Evolutionary conservation across 2,329 filamentous ascomycete genomes (phyloP).

Genomic region (Annulohypoxylon truncatum): DNA sequence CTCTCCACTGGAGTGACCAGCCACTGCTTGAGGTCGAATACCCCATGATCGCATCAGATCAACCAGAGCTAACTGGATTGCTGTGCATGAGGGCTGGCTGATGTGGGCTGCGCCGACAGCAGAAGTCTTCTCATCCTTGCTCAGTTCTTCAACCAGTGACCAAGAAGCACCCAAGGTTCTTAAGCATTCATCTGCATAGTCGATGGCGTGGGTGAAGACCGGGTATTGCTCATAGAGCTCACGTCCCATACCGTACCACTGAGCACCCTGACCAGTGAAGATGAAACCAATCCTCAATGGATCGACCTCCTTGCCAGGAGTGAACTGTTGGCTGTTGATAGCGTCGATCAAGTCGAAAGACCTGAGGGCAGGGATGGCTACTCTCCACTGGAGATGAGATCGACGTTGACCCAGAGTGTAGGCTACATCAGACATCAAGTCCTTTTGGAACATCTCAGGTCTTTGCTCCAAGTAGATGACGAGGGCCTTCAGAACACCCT

Average conservation of each 20-base stretch:
- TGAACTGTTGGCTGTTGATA: slow-evolving; percentile 55
- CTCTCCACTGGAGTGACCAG: slow-evolving; percentile 57
- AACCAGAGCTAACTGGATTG: slow-evolving; percentile 54
- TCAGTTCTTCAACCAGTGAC: slow-evolving; percentile 54
- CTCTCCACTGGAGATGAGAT: slow-evolving; percentile 57
- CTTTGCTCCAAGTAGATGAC: slow-evolving; percentile 57
- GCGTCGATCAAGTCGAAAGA: slow-evolving; percentile 59
- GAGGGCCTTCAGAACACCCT: slow-evolving; percentile 54
- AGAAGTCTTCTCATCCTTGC: slow-evolving; percentile 51
- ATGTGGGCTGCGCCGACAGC: slow-evolving; percentile 54
- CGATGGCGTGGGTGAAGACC: slow-evolving; percentile 51
- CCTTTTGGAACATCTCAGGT: slow-evolving; percentile 57
- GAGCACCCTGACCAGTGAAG: slow-evolving; percentile 57
- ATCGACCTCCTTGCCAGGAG: slow-evolving; percentile 53
- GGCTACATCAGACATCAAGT: slow-evolving; percentile 59
- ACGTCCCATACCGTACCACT: slow-evolving; percentile 57
- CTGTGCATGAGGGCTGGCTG: slow-evolving; percentile 55
- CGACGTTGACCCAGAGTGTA: slow-evolving; percentile 61
- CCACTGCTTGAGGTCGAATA: slow-evolving; percentile 52
- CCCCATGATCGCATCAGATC: slow-evolving; percentile 54
- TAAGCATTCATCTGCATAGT: slow-evolving; percentile 52
- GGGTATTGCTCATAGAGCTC: slow-evolving; percentile 55
- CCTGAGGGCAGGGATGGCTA: slow-evolving; percentile 57
- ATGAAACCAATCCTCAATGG: slow-evolving; percentile 55
- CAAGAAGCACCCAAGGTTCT: slow-evolving; percentile 49